Percentiles rank a stretch among this genome's conserved stretches.
Evolutionary conservation across 257 asterid species (phyloP).

Genomic region (Nicotiana knightiana): DNA sequence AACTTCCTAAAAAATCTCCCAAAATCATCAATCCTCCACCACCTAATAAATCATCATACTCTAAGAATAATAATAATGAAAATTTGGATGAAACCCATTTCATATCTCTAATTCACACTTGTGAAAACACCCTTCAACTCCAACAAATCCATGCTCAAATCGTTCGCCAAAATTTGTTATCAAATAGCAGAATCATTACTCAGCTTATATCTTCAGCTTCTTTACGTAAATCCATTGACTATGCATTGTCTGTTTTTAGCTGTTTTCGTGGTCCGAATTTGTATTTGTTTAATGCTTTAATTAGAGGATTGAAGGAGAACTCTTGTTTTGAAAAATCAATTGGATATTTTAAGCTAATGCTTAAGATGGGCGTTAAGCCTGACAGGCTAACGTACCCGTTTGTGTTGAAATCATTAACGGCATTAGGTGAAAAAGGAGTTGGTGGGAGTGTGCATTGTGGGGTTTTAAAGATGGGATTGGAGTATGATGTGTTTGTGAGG

Average conservation of each 20-base stretch:
- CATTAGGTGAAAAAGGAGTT: slow-evolving; percentile 14
- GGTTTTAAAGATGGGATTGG: slow-evolving; percentile 31
- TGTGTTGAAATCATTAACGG: slow-evolving; percentile 28
- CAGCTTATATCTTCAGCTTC: slow-evolving; percentile 32
- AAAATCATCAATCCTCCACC: not conserved
- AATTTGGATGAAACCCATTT: slow-evolving; percentile 20
- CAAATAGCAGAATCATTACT: slow-evolving; percentile 21
- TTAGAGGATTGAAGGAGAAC: slow-evolving; percentile 30
- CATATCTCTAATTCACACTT: slow-evolving; percentile 28
- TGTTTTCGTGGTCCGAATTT: slow-evolving; percentile 16
- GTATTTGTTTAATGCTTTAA: slow-evolving; percentile 27
- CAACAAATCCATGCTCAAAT: slow-evolving; percentile 29
- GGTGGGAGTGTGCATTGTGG: slow-evolving; percentile 23
- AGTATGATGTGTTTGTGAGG: slow-evolving; percentile 37
- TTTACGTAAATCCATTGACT: slow-evolving; percentile 5
- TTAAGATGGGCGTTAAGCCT: slow-evolving; percentile 22
- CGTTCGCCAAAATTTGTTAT: not conserved
- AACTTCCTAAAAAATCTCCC: not conserved
- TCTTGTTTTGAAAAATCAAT: slow-evolving; percentile 16
- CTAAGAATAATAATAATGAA: no score
- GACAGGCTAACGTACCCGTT: slow-evolving; percentile 33
- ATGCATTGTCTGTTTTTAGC: slow-evolving; percentile 23
- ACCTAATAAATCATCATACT: no score
- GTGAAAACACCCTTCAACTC: slow-evolving; percentile 17
- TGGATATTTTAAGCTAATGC: slow-evolving; percentile 23